Base-by-base conservation (phyloP, 2,329 filamentous ascomycete species). In the Diaporthe amygdali region DNA sequence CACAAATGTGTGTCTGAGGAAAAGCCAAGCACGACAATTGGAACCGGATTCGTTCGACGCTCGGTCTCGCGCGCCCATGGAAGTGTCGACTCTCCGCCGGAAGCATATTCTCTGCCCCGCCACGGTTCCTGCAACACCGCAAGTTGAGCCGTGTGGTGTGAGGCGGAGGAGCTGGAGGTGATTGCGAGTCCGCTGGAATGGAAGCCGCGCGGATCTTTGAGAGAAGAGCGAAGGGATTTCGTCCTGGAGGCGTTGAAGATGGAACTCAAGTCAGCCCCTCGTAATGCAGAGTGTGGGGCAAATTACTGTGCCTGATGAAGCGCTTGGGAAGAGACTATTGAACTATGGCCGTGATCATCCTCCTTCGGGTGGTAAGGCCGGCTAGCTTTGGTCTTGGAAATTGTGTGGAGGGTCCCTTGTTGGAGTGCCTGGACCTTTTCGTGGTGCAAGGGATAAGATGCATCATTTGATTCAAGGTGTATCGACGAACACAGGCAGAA, bases 271-370 rank as follows among this genome's bases (percentile, higher is more conserved):
- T 56, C 56, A 52, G 70, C 70, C 70, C 70, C 55, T 71, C 70
- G 59, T 66, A 71, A 71, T 46, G 70, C 70, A 52, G 70, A 71
- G 70, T 66, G 70, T 71, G 67, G 70, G 70, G 70, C 70, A 69
- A 63, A 34, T 2, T 12, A 32, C 17, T 47, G 27, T 32, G 56
- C 59, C 59, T 63, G 41, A 63, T 32, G 59, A 63, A 63, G 59
- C 59, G 47, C 59, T 10, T 63, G 59, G 59, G 41, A 63, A 47
- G n/a, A 63, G 59, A 20, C 20, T 34, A n/a, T 34, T 37, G 59
- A 32, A 17, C 7, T 8, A 15, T 46, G 25, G 20, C 39, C 17
- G 6, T 30, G 37, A 30, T 8, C 9, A 41, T 61, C 37, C 44
- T n/a, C 8, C 12, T 14, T 22, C n/a, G 12, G 51, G 20, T 34